Conservation (phyloP, 164 flowering plant species). For the Sedum album region DNA sequence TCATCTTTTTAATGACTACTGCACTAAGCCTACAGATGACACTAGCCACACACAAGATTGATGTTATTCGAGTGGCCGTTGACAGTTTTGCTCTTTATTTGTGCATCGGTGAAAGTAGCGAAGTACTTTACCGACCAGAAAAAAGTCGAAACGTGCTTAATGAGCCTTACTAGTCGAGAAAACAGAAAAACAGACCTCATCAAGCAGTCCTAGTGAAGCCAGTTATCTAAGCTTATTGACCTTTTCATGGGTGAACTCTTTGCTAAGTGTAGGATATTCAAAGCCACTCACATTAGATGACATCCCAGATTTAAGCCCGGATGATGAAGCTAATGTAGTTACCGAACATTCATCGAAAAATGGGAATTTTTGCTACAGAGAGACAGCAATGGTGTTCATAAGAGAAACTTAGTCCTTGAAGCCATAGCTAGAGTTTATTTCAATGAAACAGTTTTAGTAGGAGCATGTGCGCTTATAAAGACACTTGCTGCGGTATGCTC, state of each 20-base stretch:
- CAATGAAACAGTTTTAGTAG: conserved; percentile 44
- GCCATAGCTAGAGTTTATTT: conserved; percentile 44
- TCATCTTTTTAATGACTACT: conserved; percentile 37
- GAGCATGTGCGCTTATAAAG: conserved; percentile 41
- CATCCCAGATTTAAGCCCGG: conserved; percentile 46
- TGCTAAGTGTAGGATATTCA: conserved; percentile 50
- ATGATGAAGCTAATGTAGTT: conserved; percentile 50
- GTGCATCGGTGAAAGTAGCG: conserved; percentile 28
- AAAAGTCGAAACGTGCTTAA: conserved; percentile 13
- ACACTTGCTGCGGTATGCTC: conserved; percentile 35
- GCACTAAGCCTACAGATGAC: conserved; percentile 30
- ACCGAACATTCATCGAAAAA: conserved; percentile 32
- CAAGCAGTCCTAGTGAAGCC: conserved; percentile 12
- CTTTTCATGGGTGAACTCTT: conserved; percentile 73
- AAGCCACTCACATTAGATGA: conserved; percentile 54
- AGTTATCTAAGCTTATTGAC: conserved; percentile 37
- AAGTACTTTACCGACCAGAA: conserved; percentile 9
- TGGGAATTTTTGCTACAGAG: conserved; percentile 27
- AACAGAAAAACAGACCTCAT: conserved; percentile 9
- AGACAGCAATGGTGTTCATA: conserved; percentile 12
- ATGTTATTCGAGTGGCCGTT: conserved; percentile 38
- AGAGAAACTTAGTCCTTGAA: conserved; percentile 31
- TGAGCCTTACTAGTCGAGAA: conserved; percentile 37
- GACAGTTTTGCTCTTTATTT: conserved; percentile 41
- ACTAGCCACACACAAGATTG: conserved; percentile 14